These are phyloP conservation scores for Pterocarpus macrocarpus DNA, from an alignment of 306 rosid genomes.

Conservation along the genomic window DNA sequence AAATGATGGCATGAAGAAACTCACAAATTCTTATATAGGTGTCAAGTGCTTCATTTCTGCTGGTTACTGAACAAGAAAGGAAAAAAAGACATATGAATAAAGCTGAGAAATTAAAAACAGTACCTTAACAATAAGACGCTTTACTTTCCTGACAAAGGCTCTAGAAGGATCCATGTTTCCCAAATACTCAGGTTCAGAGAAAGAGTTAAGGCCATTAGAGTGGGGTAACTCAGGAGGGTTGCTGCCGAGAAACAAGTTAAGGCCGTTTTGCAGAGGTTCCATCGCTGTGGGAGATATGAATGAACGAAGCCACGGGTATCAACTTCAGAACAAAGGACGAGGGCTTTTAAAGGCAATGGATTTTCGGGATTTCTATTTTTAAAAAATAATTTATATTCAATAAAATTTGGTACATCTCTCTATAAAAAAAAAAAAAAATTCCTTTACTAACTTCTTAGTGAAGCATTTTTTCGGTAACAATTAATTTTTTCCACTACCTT, in stretches of 20 bases:
- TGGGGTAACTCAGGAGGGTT: slow-evolving; percentile 11
- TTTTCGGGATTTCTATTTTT: neutral
- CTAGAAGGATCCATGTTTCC: slow-evolving; percentile 69
- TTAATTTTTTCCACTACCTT: too few relatives aligned
- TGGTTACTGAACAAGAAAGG: neutral
- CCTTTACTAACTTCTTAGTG: too few relatives aligned
- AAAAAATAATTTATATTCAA: too few relatives aligned
- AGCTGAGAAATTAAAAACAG: neutral
- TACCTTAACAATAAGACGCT: slow-evolving; percentile 82
- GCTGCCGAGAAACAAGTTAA: neutral
- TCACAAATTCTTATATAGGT: neutral
- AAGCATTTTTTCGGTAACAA: too few relatives aligned
- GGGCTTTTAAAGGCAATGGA: slow-evolving; percentile 46
- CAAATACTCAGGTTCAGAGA: slow-evolving; percentile 34
- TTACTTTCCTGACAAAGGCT: slow-evolving; percentile 64
- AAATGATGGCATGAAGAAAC: neutral
- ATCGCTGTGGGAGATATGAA: neutral
- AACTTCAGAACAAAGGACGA: slow-evolving; percentile 1
- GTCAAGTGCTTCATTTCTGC: neutral
- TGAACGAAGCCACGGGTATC: neutral
- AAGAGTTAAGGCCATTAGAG: slow-evolving; percentile 42
- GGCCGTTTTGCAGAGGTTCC: slow-evolving; percentile 43
- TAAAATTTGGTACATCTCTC: too few relatives aligned
- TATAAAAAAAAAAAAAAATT: too few relatives aligned
- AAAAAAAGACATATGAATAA: neutral